Percentiles rank a stretch among this genome's conserved stretches.
Conservation (phyloP, 208 protist genomes). For the Crithidia bombi region DNA sequence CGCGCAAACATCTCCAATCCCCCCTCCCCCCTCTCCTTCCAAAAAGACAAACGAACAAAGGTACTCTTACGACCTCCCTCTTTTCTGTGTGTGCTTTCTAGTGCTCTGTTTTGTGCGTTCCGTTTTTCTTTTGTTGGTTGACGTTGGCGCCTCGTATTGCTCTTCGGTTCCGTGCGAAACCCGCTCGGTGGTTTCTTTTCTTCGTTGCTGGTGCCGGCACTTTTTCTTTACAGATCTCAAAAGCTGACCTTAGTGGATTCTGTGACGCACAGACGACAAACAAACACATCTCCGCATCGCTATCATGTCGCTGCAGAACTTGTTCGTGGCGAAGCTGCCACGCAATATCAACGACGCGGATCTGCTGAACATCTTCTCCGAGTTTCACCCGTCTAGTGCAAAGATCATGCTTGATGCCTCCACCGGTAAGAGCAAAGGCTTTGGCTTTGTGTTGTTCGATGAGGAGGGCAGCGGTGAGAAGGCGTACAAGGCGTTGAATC, state of each 20-base stretch:
- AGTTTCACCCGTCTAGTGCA: conserved; percentile 84
- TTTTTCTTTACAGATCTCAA: too few species aligned
- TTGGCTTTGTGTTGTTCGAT: conserved; percentile 97
- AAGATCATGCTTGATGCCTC: conserved; percentile 89
- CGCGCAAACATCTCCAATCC: too few species aligned
- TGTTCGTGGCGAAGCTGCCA: conserved; percentile 91
- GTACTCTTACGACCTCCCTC: too few species aligned
- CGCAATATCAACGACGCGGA: conserved; percentile 77
- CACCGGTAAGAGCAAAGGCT: conserved; percentile 90
- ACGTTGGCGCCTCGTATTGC: neutral
- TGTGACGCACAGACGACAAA: too few species aligned
- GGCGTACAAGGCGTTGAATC: conserved; percentile 70
- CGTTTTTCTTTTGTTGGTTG: conserved; percentile 19
- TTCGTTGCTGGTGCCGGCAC: neutral
- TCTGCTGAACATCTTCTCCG: conserved; percentile 63
- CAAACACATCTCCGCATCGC: too few species aligned
- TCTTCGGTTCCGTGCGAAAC: too few species aligned
- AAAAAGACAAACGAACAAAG: neutral
- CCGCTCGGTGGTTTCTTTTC: too few species aligned
- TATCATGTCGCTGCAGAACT: conserved; percentile 49
- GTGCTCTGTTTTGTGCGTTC: neutral
- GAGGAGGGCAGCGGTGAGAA: conserved; percentile 76
- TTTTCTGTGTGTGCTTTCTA: too few species aligned
- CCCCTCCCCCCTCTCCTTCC: neutral
- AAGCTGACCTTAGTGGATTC: too few species aligned